These are phyloP conservation scores for Medicago ruthenica DNA, from an alignment of 306 rosid genomes.

Conservation along the genomic window DNA sequence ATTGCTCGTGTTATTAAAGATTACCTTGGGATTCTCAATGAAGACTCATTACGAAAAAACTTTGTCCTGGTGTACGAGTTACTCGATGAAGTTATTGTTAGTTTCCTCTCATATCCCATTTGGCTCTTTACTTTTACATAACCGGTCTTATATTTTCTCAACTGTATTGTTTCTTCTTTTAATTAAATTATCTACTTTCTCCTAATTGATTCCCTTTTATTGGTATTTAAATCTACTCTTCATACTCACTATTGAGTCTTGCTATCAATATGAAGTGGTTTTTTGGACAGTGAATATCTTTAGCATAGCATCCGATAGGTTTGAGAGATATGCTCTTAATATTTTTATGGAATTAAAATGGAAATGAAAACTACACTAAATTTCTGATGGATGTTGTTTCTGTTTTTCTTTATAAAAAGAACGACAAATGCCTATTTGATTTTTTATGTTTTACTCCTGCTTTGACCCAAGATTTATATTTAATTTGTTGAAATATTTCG, in stretches of 20 bases:
- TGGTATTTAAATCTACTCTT: constrained; percentile 25
- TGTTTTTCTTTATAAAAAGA: constrained; percentile 3
- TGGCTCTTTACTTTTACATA: constrained; percentile 36
- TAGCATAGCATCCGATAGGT: constrained; percentile 5
- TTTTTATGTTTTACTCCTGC: constrained; percentile 24
- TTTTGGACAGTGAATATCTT: background rate
- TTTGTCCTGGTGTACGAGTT: constrained; percentile 88
- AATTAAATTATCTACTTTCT: constrained; percentile 37
- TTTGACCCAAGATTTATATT: constrained; percentile 37
- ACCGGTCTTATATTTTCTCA: constrained; percentile 34
- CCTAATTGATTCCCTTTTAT: constrained; percentile 11
- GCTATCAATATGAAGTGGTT: background rate
- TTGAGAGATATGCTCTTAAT: constrained; percentile 6
- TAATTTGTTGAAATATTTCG: too few relatives aligned
- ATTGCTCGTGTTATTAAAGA: constrained; percentile 88
- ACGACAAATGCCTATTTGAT: background rate
- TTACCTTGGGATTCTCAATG: constrained; percentile 85
- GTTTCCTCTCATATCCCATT: constrained; percentile 42
- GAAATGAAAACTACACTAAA: constrained; percentile 20
- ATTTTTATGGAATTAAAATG: constrained; percentile 14
- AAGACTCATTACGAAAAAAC: constrained; percentile 80
- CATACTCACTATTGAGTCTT: constrained; percentile 5
- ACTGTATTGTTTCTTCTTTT: background rate
- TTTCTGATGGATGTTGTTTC: constrained; percentile 31
- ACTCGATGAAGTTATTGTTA: constrained; percentile 92